Percentiles rank a stretch among this genome's conserved stretches.
These are phyloP conservation scores for Stagonosporopsis cucurbitacearum DNA, from an alignment of 2,329 filamentous ascomycete species.

Conservation along the genomic window DNA sequence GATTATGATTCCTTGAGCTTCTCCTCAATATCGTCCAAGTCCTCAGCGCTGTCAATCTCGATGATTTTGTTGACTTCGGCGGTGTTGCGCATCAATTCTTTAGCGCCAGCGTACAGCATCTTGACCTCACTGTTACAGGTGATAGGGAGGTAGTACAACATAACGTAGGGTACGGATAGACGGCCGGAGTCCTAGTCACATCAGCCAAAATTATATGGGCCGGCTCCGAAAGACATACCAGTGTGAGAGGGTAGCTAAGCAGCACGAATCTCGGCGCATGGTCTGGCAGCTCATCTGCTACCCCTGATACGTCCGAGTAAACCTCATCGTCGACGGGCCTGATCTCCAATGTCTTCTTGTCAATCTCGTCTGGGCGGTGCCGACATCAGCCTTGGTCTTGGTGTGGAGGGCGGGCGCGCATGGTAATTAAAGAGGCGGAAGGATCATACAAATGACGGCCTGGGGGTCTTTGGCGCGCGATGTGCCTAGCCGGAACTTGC, in stretches of 20 bases:
- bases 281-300: constrained; percentile 89
- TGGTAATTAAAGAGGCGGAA: constrained; percentile 11
- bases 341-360: constrained; percentile 89
- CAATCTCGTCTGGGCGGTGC: constrained; percentile 75
- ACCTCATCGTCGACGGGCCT: constrained; percentile 80
- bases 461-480: constrained; percentile 86
- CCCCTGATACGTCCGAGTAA: constrained; percentile 80
- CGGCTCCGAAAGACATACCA: constrained; percentile 61
- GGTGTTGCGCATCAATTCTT: constrained; percentile 93
- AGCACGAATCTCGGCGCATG: constrained; percentile 89
- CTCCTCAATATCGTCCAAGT: constrained; percentile 80
- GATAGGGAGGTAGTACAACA: constrained; percentile 91
- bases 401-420: not conserved
- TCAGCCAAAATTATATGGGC: not conserved
- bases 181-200: constrained; percentile 74
- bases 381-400: constrained; percentile 37
- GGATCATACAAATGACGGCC: constrained; percentile 85
- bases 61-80: constrained; percentile 88
- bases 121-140: constrained; percentile 86
- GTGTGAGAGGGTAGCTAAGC: constrained; percentile 86
- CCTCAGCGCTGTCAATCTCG: constrained; percentile 81
- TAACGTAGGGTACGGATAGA: constrained; percentile 87
- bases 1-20: constrained; percentile 57
- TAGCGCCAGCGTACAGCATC: constrained; percentile 95
- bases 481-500: constrained; percentile 92